Evolutionary conservation across 148 eudicot species (phyloP).

Genomic region (Vaccinium myrtillus): DNA sequence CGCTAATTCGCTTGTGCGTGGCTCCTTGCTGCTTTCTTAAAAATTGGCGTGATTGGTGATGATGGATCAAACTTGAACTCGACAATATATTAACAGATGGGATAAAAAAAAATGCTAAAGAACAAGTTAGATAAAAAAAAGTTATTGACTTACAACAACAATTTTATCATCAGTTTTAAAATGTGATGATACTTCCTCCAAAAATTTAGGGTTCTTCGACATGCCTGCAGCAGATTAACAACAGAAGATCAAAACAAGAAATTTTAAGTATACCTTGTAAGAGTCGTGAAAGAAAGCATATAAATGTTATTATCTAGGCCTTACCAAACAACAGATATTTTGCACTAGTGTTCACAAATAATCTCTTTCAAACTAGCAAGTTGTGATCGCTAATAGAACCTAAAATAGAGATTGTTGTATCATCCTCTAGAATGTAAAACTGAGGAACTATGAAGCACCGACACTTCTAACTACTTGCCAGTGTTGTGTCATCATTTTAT

Average conservation of each 20-base stretch:
- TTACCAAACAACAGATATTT: not conserved
- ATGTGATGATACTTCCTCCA: constrained; percentile 44
- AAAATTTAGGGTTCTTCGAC: constrained; percentile 57
- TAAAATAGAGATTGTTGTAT: not conserved
- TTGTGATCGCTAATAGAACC: not conserved
- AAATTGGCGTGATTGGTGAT: not conserved
- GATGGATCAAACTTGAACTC: not conserved
- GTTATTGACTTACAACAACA: constrained; percentile 56
- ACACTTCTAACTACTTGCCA: not conserved
- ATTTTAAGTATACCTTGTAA: not conserved
- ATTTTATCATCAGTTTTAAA: constrained; percentile 75
- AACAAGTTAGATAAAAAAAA: not conserved
- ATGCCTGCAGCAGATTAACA: constrained; percentile 40
- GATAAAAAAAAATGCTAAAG: not conserved
- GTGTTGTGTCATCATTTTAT: not conserved
- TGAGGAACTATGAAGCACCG: not conserved
- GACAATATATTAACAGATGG: not conserved
- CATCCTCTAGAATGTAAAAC: not conserved
- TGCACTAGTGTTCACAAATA: not conserved
- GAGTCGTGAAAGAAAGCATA: not conserved
- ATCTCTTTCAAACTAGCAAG: not conserved
- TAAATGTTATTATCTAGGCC: not conserved
- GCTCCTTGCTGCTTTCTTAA: not conserved
- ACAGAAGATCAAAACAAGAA: not conserved
- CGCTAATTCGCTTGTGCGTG: not conserved